Evolutionary conservation across 495 filamentous ascomycete species (phyloP).

Genomic region (Neurospora africana): DNA sequence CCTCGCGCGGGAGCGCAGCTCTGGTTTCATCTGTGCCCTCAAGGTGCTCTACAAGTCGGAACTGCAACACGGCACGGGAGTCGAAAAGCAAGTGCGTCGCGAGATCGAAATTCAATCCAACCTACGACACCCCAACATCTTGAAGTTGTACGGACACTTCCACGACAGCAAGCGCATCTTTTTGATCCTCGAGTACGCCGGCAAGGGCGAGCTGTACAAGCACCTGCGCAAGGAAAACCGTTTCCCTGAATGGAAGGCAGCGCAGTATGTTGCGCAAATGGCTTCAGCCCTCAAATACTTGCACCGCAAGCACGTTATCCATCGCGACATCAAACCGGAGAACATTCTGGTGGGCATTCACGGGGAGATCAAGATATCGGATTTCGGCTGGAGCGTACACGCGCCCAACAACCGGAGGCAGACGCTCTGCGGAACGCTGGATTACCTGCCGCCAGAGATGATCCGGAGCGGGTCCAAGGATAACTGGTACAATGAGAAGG

Average conservation of each 20-base stretch:
- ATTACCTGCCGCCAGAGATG: constrained; percentile 98
- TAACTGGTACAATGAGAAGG: constrained; percentile 87
- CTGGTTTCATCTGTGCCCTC: constrained; percentile 88
- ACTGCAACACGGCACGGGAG: constrained; percentile 71
- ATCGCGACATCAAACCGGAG: constrained; percentile 97
- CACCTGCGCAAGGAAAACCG: constrained; percentile 77
- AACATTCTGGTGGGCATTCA: constrained; percentile 97
- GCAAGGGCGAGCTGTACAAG: constrained; percentile 94
- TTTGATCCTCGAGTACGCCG: constrained; percentile 90
- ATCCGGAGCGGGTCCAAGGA: constrained; percentile 66
- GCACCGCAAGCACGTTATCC: constrained; percentile 97
- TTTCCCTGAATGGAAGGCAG: constrained; percentile 94
- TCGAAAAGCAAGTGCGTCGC: constrained; percentile 93
- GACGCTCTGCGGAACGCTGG: constrained; percentile 94
- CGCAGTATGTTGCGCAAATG: constrained; percentile 98
- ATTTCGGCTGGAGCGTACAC: constrained; percentile 98
- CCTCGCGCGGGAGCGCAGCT: constrained; percentile 79
- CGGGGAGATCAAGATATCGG: constrained; percentile 96
- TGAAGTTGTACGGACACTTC: constrained; percentile 90
- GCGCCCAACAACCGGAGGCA: constrained; percentile 88
- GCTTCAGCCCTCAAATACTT: constrained; percentile 82
- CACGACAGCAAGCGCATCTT: constrained; percentile 96
- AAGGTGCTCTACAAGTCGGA: constrained; percentile 96
- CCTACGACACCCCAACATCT: constrained; percentile 89
- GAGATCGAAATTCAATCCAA: constrained; percentile 98